Evolutionary conservation across 2,329 filamentous ascomycete species (phyloP).

Genomic region (Boeremia exigua): DNA sequence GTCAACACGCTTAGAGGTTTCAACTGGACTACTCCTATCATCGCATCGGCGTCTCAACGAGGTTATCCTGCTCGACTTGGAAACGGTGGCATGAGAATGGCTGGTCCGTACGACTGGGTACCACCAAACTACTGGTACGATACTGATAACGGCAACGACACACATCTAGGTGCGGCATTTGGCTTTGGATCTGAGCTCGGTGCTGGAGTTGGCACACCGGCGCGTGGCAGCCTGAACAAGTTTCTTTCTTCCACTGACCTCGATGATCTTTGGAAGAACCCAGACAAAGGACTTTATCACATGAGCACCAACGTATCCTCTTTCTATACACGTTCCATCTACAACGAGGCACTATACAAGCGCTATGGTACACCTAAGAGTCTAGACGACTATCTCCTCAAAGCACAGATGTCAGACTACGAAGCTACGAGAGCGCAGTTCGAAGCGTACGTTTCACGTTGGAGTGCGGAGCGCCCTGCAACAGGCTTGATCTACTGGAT

Average conservation of each 20-base stretch:
- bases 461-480: slow-evolving; percentile 59
- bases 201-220: slow-evolving; percentile 67
- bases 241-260: slow-evolving; percentile 62
- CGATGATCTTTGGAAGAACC: slow-evolving; percentile 62
- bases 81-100: slow-evolving; percentile 69
- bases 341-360: slow-evolving; percentile 61
- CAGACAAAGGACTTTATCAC: slow-evolving; percentile 62
- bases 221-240: slow-evolving; percentile 59
- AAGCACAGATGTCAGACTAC: slow-evolving; percentile 68
- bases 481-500: slow-evolving; percentile 72
- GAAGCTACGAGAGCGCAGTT: slow-evolving; percentile 67
- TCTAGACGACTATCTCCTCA: slow-evolving; percentile 64
- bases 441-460: slow-evolving; percentile 61
- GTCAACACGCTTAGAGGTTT: slow-evolving; percentile 56
- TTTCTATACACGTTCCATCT: slow-evolving; percentile 64
- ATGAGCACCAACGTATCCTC: slow-evolving; percentile 63
- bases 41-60: slow-evolving; percentile 63
- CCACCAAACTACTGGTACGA: slow-evolving; percentile 70
- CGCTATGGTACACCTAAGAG: slow-evolving; percentile 60
- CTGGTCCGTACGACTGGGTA: slow-evolving; percentile 70
- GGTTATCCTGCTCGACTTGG: slow-evolving; percentile 61
- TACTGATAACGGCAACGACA: slow-evolving; percentile 53
- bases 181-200: slow-evolving; percentile 70
- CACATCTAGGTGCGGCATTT: slow-evolving; percentile 63
- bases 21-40: slow-evolving; percentile 64